A percentile compares a stretch with the other conserved stretches of the same genome.
Conservation (phyloP, 257 asterid species). For the Nyctanthes arbortristis region DNA sequence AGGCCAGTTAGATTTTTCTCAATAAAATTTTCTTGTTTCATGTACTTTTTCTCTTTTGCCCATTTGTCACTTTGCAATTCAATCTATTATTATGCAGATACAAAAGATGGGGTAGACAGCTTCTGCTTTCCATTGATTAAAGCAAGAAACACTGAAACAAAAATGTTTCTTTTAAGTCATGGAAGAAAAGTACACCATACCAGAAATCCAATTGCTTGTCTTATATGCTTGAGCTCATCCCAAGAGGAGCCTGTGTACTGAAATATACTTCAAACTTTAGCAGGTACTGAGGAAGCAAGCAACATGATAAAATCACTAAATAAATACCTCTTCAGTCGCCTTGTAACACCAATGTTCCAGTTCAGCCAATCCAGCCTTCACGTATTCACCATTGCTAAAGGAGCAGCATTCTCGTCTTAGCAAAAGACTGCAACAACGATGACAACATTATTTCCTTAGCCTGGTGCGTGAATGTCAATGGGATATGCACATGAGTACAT, state of each 20-base stretch:
- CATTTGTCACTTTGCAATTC: background rate
- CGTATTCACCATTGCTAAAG: slow-evolving; percentile 97
- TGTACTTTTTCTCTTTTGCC: too few species aligned
- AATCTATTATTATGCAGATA: background rate
- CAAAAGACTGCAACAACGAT: slow-evolving; percentile 61
- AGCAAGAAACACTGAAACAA: slow-evolving; percentile 10
- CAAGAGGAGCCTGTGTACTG: slow-evolving; percentile 98
- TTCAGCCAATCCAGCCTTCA: slow-evolving; percentile 98
- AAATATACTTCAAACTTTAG: slow-evolving; percentile 34
- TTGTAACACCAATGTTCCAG: slow-evolving; percentile 99
- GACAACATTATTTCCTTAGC: slow-evolving; percentile 16
- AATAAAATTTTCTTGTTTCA: too few species aligned
- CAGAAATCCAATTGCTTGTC: slow-evolving; percentile 99
- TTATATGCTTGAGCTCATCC: slow-evolving; percentile 99
- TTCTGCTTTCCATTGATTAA: slow-evolving; percentile 1
- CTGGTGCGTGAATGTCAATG: slow-evolving; percentile 8
- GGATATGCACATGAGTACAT: slow-evolving; percentile 11
- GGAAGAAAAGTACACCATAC: slow-evolving; percentile 39
- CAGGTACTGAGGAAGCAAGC: slow-evolving; percentile 18
- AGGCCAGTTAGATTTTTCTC: too few species aligned
- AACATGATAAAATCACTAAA: slow-evolving; percentile 6
- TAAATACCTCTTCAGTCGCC: slow-evolving; percentile 90
- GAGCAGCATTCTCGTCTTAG: slow-evolving; percentile 99
- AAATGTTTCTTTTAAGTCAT: slow-evolving; percentile 18
- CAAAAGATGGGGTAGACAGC: background rate